Conservation (phyloP, 345 rosid genomes). For the Heritiera fomes region DNA sequence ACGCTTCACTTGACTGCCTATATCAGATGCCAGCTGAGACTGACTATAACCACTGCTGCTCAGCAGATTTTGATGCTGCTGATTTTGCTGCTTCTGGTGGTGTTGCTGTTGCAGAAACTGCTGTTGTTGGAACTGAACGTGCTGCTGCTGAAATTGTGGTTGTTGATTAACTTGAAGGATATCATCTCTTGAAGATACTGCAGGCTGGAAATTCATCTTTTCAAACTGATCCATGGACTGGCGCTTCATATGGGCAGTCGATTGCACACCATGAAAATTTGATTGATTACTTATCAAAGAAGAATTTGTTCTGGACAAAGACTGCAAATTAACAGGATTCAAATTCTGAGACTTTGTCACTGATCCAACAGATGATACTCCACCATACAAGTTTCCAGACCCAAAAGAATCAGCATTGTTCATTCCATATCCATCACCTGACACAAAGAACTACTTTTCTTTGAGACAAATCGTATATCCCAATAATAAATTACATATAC, state of each 20-base stretch:
- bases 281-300: conserved; percentile 53
- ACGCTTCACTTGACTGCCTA: conserved; percentile 51
- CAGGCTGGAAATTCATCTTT: conserved; percentile 53
- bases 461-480: conserved; percentile 22
- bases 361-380: conserved; percentile 52
- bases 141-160: conserved; percentile 62
- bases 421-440: conserved; percentile 78
- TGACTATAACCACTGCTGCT: conserved; percentile 58
- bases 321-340: conserved; percentile 49
- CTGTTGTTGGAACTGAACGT: conserved; percentile 59
- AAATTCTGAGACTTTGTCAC: conserved; percentile 53
- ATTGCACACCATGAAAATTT: conserved; percentile 51
- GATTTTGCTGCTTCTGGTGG: conserved; percentile 60
- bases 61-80: conserved; percentile 53
- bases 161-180: conserved; percentile 60
- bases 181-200: conserved; percentile 49
- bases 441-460: conserved; percentile 21
- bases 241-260: conserved; percentile 41
- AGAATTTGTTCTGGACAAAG: conserved; percentile 56
- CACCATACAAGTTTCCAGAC: conserved; percentile 61
- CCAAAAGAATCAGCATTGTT: conserved; percentile 55
- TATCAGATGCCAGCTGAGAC: conserved; percentile 57
- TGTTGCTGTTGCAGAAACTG: conserved; percentile 59
- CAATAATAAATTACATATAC: conserved; percentile 25
- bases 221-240: conserved; percentile 50